Base-by-base conservation (phyloP, 768 basidiomycete species). In the Kwoniella europaea region DNA sequence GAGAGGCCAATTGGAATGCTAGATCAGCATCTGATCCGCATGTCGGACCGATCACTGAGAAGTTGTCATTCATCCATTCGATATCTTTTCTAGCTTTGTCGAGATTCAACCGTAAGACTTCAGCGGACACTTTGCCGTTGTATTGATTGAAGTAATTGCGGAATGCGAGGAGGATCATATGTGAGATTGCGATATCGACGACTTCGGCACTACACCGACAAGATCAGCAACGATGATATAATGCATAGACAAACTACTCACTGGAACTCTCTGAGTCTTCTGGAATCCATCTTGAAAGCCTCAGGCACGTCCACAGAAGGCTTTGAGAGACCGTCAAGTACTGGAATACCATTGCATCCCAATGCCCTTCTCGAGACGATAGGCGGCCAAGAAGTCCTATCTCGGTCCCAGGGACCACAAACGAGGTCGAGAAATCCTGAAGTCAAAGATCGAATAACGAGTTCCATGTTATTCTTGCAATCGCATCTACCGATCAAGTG, bases 151-250 rank as follows among this genome's bases (percentile, higher is more conserved):
- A 63, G 74, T 93, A 88, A 79, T 93, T 91, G 53, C 92, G 89
- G 81, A 89, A 93, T 22, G 93, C 88, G 77, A 94, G 85, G 44
- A 92, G 85, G 74, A 93, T 88, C 88, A 94, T 90, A 84, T 91
- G 92, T 62, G 92, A 84, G 56, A 90, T 88, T 20, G 89, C 88
- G 54, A 90, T 85, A 76, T 95, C 93, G 35, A 89, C 87, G 0
- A 90, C 90, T 70, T 96, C 94, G 53, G 88, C 85, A 74, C 88
- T 88, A 71, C 90, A 86, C 4, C 35, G 35, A 63, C 24, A 0
- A 65, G 43, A 29, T 22, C 75, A 71, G 67, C 65, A 43, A 2
- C 20, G 18, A 13, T 55, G 10, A n/a, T n/a, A 13, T 20, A 12
- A 55, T 20, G 10, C n/a, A 24, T 12, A 2, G 22, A 10, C 15